Base-by-base conservation (phyloP, 768 basidiomycete genomes). In the Boletus bicolor region DNA sequence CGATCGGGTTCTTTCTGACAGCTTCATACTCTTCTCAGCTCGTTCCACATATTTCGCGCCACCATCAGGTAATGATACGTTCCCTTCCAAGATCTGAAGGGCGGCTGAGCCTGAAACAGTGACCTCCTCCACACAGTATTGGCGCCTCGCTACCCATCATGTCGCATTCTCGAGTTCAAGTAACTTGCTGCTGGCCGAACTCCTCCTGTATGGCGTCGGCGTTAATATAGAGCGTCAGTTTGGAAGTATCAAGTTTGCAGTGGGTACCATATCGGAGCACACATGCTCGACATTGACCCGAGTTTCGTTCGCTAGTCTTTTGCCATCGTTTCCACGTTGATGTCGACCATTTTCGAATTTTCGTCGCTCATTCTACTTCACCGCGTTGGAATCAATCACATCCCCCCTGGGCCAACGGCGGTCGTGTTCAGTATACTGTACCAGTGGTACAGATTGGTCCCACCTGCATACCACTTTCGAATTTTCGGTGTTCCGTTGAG, bases 161-260 rank as follows among this genome's bases (percentile, higher is more conserved):
- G 59, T 91, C 17, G 87, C 84, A 2, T 96, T 87, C 68, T 79
- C 85, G 8, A 96, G 85, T 68, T 96, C 92, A 0, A 89, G 89
- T 52, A 92, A 96, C 64, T 78, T 98, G 35, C 79, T 97, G 54
- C 68, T 97, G 42, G 84, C 82, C 0, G 83, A 88, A 57, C 61
- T 96, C 26, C 56, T 93, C 5, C 72, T 96, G 1, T 94, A 86
- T 72, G 84, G 84, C 64, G 77, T 84, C 19, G 83, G 81, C 3
- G 69, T 91, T 2, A 80, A 79, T 26, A 78, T 96, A 32, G 95
- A 98, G 65, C 82, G 95, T 51, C 83, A 84, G 41, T 97, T 93
- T 65, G 94, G 95, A 11, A 86, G 86, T 52, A 72, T 88, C 54
- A 97, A 97, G 71, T 97, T 82, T 72, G 91, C 91, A 32, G 92